phyloP scores from a whole-genome alignment of 1,284 basidiomycete species.

The Xerocomus minutiporus region DNA sequence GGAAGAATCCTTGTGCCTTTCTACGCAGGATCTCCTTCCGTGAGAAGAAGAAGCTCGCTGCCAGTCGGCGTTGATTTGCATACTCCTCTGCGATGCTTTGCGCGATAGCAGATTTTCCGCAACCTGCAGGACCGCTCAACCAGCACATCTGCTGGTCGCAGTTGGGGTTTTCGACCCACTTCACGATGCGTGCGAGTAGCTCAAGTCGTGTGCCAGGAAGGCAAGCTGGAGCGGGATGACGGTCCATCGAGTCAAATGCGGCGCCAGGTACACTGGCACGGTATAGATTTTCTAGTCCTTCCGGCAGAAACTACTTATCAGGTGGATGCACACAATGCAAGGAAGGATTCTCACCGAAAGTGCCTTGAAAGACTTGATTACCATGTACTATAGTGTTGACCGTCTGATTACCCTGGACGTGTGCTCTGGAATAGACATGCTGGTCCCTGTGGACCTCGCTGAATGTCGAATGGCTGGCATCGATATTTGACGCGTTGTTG shows the following conservation, averaged over 20 bases:
- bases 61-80: slow-evolving; percentile 13
- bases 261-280: slow-evolving; percentile 16
- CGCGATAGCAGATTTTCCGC: slow-evolving; percentile 23
- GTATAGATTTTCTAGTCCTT: slow-evolving; percentile 15
- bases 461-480: slow-evolving; percentile 25
- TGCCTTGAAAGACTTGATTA: slow-evolving; percentile 18
- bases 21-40: slow-evolving; percentile 18
- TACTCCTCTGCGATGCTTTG: slow-evolving; percentile 21
- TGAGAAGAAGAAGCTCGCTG: slow-evolving; percentile 27
- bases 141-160: slow-evolving; percentile 15
- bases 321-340: not conserved
- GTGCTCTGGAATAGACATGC: slow-evolving; percentile 10
- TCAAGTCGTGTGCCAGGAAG: slow-evolving; percentile 23
- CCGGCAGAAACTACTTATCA: not conserved
- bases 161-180: slow-evolving; percentile 11
- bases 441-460: slow-evolving; percentile 24
- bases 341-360: slow-evolving; percentile 12
- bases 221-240: slow-evolving; percentile 20
- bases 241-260: slow-evolving; percentile 19
- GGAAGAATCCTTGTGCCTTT: slow-evolving; percentile 16
- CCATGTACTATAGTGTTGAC: slow-evolving; percentile 23
- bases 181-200: slow-evolving; percentile 10
- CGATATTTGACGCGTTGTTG: slow-evolving; percentile 21
- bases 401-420: slow-evolving; percentile 15
- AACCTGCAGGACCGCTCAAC: slow-evolving; percentile 22